Base-by-base conservation (phyloP, 23 red algal species). In the Gracilaria vermiculophylla region DNA sequence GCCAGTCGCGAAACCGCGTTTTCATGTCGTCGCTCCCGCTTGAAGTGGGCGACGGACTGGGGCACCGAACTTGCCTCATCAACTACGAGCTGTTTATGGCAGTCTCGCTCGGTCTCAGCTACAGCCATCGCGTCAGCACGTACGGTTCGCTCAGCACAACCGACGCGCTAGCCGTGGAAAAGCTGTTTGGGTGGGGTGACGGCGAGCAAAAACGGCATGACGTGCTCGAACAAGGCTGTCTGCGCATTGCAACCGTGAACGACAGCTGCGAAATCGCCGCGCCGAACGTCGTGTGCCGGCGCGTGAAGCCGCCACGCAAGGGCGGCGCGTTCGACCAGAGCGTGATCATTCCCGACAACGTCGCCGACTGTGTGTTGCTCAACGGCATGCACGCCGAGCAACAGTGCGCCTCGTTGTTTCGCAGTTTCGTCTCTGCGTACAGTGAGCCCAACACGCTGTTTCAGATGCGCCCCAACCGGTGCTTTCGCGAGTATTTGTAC, bases 371-470 rank as follows among this genome's bases (percentile, higher is more conserved):
- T 40, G 42, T 82, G 17, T 32, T 62, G 55, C 1, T 44, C 1
- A 8, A 31, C 3, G 55, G 31, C 36, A 37, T 9, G n/a, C 4
- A 24, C 21, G 51, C 11, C n/a, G 78, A 64, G 31, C 32, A 65
- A 12, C 54, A 43, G 15, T 82, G 78, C 42, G 54, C 41, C 35
- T 21, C 54, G 10, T 19, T 66, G 40, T 60, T 88, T 36, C n/a
- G 20, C 29, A 54, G 34, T 16, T 88, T 88, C 17, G 33, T 88
- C 50, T n/a, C 23, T 2, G 83, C 69, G 12, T 77, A 88, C 53
- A 17, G 56, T 2, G 69, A 88, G 34, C n/a, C 83, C 10, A 77
- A 77, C 56, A 88, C 83, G 69, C 32, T 88, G 31, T 88, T 88
- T 33, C 83, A 88, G 20, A 55, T 88, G 83, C 61, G 83, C 16